A percentile compares a stretch with the other conserved stretches of the same genome.
These are phyloP conservation scores for Tolypocladium capitatum DNA, from an alignment of 2,329 filamentous ascomycete species.

Conservation along the genomic window DNA sequence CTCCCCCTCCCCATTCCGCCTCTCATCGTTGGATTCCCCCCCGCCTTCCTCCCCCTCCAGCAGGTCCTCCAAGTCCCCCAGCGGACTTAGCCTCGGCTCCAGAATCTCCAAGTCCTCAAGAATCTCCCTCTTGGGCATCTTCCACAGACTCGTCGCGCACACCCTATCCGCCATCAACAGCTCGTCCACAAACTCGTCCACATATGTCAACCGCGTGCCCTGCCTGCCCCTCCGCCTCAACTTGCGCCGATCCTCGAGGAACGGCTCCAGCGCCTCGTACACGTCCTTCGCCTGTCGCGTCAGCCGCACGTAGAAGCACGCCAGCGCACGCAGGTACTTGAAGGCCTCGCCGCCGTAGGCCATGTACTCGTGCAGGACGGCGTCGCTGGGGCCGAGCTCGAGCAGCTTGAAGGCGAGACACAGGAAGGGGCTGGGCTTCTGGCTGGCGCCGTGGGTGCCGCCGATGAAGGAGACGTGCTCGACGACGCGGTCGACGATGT, in stretches of 20 bases:
- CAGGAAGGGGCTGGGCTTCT: constrained; percentile 83
- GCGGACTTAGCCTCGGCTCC: constrained; percentile 70
- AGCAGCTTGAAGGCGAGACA: constrained; percentile 92
- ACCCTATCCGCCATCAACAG: constrained; percentile 78
- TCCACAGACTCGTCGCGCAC: constrained; percentile 85
- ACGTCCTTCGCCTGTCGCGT: constrained; percentile 74
- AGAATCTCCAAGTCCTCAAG: constrained; percentile 82
- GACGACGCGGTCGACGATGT: constrained; percentile 78
- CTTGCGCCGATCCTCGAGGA: constrained; percentile 72
- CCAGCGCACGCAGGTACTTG: constrained; percentile 80
- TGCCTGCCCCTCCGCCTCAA: constrained; percentile 62
- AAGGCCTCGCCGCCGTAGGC: constrained; percentile 61
- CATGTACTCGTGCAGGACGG: constrained; percentile 69
- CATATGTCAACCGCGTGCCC: constrained; percentile 61
- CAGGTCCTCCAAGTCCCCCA: constrained; percentile 66
- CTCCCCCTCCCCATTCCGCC: constrained; percentile 8
- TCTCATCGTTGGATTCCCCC: constrained; percentile 17
- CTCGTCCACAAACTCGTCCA: constrained; percentile 93
- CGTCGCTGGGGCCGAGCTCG: constrained; percentile 69
- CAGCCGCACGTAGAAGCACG: constrained; percentile 84
- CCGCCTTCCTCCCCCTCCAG: constrained; percentile 46
- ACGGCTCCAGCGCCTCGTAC: constrained; percentile 67
- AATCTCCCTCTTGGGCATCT: constrained; percentile 68
- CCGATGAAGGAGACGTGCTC: constrained; percentile 72
- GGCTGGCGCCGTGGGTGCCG: constrained; percentile 71